Evolutionary conservation across 2,329 filamentous ascomycete species (phyloP), one percentile per base, ranked within the genome.

Genomic region (Aspergillus uvarum): DNA sequence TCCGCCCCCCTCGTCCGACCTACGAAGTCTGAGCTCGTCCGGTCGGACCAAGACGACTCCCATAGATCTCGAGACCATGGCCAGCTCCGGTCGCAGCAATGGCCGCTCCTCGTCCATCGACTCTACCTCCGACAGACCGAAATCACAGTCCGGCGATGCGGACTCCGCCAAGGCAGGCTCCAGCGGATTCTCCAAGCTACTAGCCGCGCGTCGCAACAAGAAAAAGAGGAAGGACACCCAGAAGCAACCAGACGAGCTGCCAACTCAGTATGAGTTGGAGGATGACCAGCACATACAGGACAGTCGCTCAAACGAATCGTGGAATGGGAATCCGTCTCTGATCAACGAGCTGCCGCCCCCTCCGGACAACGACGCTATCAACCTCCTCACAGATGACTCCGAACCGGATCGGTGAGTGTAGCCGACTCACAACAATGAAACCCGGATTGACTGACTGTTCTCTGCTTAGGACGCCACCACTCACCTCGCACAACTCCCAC

Each of bases 401-500:
- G 68, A 81, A 68, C 72, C 79, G 64, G 68, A 79, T 70, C 68
- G 76, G 77, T 72, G 72, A 74, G 64, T 72, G 26, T 42, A 22
- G 24, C 5, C 38, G 47, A 42, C 47, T 16, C 32, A 26, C 12
- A 22, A 12, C 16, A 5, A 49, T 31, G 73, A 71, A 50, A 29
- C 3, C 26, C 8, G 7, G 26, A 71, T 76, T 59, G 75, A 72
- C 12, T 76, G 35, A 63, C 47, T 51, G 65, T 58, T 54, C 47
- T 59, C 59, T 63, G 52, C 51, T 60, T 66, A 76, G 74, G 26
- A 70, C 73, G 52, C 83, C 83, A 62, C 79, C 81, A 56, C 75
- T 82, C 58, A 77, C 83, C 56, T 79, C 83, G 29, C 85, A 86
- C 72, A 83, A 86, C 56, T 89, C 89, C 35, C 87, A 89, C 68